A percentile compares a stretch with the other conserved stretches of the same genome.
phyloP scores from a whole-genome alignment of 495 filamentous ascomycete species.

The Penicilliopsis zonata region DNA sequence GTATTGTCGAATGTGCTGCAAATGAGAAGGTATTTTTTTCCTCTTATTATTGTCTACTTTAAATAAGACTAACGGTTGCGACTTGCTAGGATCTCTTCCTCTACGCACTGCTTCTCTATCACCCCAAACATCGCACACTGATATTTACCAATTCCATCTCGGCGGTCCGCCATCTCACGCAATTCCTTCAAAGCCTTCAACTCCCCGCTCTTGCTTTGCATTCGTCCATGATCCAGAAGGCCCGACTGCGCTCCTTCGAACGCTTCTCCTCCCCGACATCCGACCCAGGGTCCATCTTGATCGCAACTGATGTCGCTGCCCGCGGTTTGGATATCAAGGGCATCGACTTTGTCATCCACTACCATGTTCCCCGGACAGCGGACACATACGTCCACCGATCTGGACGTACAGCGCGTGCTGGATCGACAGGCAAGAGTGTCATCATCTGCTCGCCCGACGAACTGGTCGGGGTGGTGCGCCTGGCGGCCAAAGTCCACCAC shows the following conservation, averaged over 20 bases:
- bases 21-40: slow-evolving; percentile 64
- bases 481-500: slow-evolving; percentile 79
- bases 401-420: slow-evolving; percentile 83
- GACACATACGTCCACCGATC: slow-evolving; percentile 94
- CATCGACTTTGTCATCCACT: slow-evolving; percentile 82
- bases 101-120: slow-evolving; percentile 74
- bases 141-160: slow-evolving; percentile 95
- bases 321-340: slow-evolving; percentile 87
- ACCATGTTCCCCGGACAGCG: slow-evolving; percentile 84
- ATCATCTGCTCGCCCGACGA: slow-evolving; percentile 88
- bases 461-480: slow-evolving; percentile 66
- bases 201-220: slow-evolving; percentile 72
- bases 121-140: slow-evolving; percentile 65
- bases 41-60: neutral
- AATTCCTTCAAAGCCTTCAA: slow-evolving; percentile 72
- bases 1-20: slow-evolving; percentile 79
- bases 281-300: slow-evolving; percentile 54
- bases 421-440: slow-evolving; percentile 63
- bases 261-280: slow-evolving; percentile 61
- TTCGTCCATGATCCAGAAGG: slow-evolving; percentile 92
- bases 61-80: slow-evolving; percentile 5
- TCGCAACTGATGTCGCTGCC: slow-evolving; percentile 95
- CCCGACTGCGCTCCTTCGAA: slow-evolving; percentile 85
- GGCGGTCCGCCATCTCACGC: slow-evolving; percentile 75
- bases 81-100: slow-evolving; percentile 68